Conservation (phyloP, 2,329 filamentous ascomycete species). For the Beauveria australis region DNA sequence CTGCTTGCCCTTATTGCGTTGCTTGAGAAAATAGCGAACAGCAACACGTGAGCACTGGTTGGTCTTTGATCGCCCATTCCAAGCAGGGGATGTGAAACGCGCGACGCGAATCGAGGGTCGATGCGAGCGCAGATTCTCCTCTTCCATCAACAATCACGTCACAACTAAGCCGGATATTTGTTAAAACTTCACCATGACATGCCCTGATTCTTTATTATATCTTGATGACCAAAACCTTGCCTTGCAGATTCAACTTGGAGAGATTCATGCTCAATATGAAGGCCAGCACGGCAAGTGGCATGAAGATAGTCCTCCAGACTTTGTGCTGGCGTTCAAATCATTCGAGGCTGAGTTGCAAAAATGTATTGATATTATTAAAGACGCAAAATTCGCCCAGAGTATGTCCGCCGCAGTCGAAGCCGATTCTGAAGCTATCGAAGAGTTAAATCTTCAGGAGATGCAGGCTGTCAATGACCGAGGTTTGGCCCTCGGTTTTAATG, state of each 20-base stretch:
- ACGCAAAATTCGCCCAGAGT: constrained; percentile 10
- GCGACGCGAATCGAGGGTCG: background rate
- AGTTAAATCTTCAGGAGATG: background rate
- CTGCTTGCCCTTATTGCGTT: no score
- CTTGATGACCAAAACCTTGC: constrained; percentile 5
- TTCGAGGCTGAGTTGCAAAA: constrained; percentile 2
- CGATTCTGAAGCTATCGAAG: constrained; percentile 7
- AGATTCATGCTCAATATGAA: constrained; percentile 4
- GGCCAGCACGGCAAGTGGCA: constrained; percentile 6
- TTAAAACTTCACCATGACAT: background rate
- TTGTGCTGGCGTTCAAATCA: constrained; percentile 7
- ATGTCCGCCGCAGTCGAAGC: constrained; percentile 11
- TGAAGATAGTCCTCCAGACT: constrained; percentile 8
- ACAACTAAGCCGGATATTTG: background rate
- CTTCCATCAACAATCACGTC: background rate
- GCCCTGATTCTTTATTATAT: background rate
- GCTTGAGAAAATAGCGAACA: no score
- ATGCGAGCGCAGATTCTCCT: background rate
- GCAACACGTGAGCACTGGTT: background rate
- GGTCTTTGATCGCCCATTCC: background rate
- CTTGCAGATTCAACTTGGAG: constrained; percentile 10
- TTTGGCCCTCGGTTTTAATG: no score
- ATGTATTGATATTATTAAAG: constrained; percentile 1
- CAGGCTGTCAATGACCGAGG: background rate
- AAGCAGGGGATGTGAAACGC: background rate